Conservation (phyloP, 2,329 filamentous ascomycete genomes). For the Colletotrichum horii region DNA sequence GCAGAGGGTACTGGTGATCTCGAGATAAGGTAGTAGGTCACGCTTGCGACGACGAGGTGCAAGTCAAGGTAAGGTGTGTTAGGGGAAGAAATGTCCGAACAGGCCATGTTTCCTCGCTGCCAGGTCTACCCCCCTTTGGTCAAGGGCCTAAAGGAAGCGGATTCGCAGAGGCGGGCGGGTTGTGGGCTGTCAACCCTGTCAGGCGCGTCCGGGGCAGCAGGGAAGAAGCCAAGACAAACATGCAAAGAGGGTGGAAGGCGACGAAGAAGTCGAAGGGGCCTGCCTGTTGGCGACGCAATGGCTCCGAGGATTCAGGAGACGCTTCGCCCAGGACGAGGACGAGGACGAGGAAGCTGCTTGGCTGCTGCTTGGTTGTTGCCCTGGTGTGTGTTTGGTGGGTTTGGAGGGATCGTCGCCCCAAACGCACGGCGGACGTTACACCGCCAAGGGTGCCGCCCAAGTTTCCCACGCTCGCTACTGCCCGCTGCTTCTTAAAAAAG, state of each 20-base stretch:
- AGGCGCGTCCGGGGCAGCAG: neutral
- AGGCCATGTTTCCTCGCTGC: constrained; percentile 15
- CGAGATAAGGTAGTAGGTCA: neutral
- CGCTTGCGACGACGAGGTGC: neutral
- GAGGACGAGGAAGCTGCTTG: neutral
- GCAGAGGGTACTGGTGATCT: neutral
- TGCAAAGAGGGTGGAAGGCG: neutral
- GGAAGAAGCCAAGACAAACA: neutral
- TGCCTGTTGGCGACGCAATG: neutral
- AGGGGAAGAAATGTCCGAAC: constrained; percentile 17
- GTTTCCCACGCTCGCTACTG: neutral
- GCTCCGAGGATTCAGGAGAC: neutral
- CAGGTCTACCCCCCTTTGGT: neutral
- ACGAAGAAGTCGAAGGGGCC: neutral
- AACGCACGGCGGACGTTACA: constrained; percentile 10
- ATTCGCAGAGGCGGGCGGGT: neutral
- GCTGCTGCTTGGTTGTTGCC: neutral
- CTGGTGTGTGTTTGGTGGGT: neutral
- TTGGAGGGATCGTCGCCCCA: neutral
- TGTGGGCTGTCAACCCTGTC: constrained; percentile 7
- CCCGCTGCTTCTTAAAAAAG: constrained; percentile 19
- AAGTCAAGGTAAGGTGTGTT: neutral
- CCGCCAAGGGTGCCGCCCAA: constrained; percentile 5
- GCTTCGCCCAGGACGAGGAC: neutral
- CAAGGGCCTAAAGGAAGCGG: neutral